A percentile compares a stretch with the other conserved stretches of the same genome.
phyloP scores from a whole-genome alignment of 139 green algal genomes.

The Pleodorina starrii region DNA sequence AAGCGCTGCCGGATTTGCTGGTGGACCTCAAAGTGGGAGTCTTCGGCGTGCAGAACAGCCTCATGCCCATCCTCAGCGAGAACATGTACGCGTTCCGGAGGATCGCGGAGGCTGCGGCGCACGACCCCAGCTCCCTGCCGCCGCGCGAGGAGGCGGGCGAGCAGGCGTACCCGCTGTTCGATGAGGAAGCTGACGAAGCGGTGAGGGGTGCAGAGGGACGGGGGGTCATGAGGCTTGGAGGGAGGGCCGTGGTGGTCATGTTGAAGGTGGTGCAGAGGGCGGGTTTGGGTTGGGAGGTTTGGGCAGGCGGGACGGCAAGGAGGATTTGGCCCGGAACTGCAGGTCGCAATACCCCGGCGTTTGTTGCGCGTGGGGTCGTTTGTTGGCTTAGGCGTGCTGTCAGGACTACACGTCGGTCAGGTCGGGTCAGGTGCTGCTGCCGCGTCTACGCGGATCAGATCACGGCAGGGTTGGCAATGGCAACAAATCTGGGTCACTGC shows the following conservation, averaged over 20 bases:
- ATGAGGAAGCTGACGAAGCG: slow-evolving; percentile 20
- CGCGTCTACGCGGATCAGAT: no score
- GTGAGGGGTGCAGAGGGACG: not conserved
- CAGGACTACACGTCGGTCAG: no score
- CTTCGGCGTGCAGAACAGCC: slow-evolving; percentile 58
- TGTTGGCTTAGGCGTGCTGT: no score
- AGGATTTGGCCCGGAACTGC: no score
- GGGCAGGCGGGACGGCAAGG: not conserved
- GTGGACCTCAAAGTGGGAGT: slow-evolving; percentile 53
- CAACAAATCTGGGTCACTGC: no score
- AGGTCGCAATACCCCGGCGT: no score
- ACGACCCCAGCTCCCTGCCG: not conserved
- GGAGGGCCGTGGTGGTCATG: not conserved
- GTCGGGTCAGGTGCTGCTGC: no score
- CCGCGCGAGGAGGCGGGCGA: not conserved
- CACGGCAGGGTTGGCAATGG: no score
- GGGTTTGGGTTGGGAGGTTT: not conserved
- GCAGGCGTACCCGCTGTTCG: not conserved
- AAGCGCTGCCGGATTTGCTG: slow-evolving; percentile 59
- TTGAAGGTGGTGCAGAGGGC: not conserved
- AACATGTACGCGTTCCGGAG: slow-evolving; percentile 60
- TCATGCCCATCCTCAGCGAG: slow-evolving; percentile 60
- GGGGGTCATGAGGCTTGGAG: no score
- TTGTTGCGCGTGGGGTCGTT: no score
- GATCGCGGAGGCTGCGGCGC: slow-evolving; percentile 38